Base-by-base conservation (phyloP, 768 basidiomycete species). In the Boletus pseudo-olivaceus region DNA sequence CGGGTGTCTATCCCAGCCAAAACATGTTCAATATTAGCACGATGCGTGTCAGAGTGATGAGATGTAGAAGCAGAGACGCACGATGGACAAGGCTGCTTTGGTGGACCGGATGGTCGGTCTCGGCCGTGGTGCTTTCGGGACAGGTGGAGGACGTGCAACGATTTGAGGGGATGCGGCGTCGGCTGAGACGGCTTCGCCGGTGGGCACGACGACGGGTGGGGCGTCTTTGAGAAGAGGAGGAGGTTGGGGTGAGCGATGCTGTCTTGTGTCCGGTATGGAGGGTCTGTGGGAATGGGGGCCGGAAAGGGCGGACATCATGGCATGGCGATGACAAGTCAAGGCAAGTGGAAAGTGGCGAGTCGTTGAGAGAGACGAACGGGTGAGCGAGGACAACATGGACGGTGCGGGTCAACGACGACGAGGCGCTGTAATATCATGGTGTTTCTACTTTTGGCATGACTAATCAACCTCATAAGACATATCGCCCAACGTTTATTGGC, bases 51-150 rank as follows among this genome's bases (percentile, higher is more conserved):
- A 40, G 45, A 30, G 44, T 15, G 38, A 19, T 15, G 38, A 19
- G 14, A 19, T 1, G 1, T 3, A n/a, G 43, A 50, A 34, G 30
- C 51, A 41, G 33, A 17, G 12, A 51, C 44, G 76, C 78, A 92
- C 91, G 50, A 94, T 81, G 9, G 82, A 75, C 45, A 94, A 72
- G 4, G 90, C 89, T 4, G 90, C 90, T 69, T 91, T 93, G 50
- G 81, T 79, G 0, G 91, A 76, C 48, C 83, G 78, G 55, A 91
- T 76, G 54, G 75, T 81, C 3, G 87, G 88, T 62, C 86, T 73
- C 2, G 81, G 77, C 42, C 84, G 83, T 58, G 83, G 81, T 8
- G 75, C 74, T 65, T 80, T 86, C 17, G 90, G 90, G 10, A 74
- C 72, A 32, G 85, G 82, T 6, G 88, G 88, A 3, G 89, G 88